phyloP scores from a whole-genome alignment of 2,329 filamentous ascomycete genomes.

The Neoscytalidium dimidiatum region DNA sequence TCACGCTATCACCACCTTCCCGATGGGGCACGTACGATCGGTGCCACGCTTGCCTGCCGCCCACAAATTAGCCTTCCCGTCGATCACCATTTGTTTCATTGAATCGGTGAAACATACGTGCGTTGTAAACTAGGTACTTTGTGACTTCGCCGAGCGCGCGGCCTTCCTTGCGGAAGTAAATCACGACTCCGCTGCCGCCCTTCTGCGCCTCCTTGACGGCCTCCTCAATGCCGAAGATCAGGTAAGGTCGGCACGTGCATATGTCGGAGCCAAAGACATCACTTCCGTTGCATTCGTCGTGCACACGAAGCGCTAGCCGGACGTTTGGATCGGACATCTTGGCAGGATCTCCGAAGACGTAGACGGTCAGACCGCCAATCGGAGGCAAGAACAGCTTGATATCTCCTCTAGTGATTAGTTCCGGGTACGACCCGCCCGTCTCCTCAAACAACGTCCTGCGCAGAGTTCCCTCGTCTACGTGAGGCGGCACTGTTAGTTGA shows the following conservation, averaged over 20 bases:
- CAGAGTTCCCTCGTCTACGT: constrained; percentile 76
- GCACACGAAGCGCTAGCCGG: constrained; percentile 80
- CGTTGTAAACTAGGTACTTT: constrained; percentile 83
- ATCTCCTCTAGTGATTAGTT: constrained; percentile 90
- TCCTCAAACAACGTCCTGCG: constrained; percentile 90
- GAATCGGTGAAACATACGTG: constrained; percentile 33
- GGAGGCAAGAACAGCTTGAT: constrained; percentile 96
- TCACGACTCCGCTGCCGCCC: constrained; percentile 90
- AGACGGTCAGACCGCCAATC: constrained; percentile 93
- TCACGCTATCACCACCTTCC: constrained; percentile 7
- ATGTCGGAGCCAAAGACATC: constrained; percentile 98
- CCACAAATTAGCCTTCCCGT: background rate
- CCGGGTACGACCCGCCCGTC: constrained; percentile 93
- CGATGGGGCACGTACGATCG: constrained; percentile 49
- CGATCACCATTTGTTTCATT: background rate
- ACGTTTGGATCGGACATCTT: constrained; percentile 89
- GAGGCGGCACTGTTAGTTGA: background rate
- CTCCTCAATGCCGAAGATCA: constrained; percentile 96
- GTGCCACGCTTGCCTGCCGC: constrained; percentile 64
- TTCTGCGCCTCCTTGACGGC: constrained; percentile 96
- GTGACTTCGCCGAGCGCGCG: constrained; percentile 93
- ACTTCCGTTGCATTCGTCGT: constrained; percentile 89
- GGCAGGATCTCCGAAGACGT: constrained; percentile 92
- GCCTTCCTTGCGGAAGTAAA: constrained; percentile 98
- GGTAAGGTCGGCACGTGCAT: constrained; percentile 92